Base-by-base conservation (phyloP, 2,329 filamentous ascomycete species). In the Juglanconis juglandina region DNA sequence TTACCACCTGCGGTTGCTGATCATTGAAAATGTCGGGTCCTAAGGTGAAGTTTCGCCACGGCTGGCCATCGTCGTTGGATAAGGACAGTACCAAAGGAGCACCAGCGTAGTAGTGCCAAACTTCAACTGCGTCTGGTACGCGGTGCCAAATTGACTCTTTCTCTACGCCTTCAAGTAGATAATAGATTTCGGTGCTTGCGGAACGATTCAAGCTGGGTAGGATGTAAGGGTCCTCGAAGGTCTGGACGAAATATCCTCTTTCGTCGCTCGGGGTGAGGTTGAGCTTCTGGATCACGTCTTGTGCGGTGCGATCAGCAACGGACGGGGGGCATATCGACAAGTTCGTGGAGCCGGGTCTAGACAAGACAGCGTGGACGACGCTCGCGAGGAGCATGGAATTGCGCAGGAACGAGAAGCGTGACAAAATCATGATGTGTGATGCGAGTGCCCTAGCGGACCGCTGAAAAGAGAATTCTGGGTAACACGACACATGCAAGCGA, bases 91-190 rank as follows among this genome's bases (percentile, higher is more conserved):
- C 73, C 53, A 84, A 66, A 1, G 80, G 80, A 6, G 81, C 79
- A 5, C 81, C 81, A 8, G 78, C 80, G 54, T 83, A 83, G 70
- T 79, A 76, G 65, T 84, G 81, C 81, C 81, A 83, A 8, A 80
- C 68, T 66, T 83, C 79, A 42, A 70, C 76, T 3, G 77, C 76
- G 58, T 81, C 78, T n/a, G n/a, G n/a, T 53, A 80, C 75, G 56
- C 78, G 77, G 68, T 83, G 81, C 81, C 79, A 83, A 60, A 75
- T 67, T 4, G 81, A 83, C 17, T 73, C 64, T 0, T 77, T 75
- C 1, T 64, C 68, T 7, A 69, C 63, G 39, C 77, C 76, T 57
- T 82, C 76, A 5, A 83, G 76, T 0, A 83, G 74, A 65, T 83
- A 83, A 71, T 83, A 83, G 66, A 82, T 83, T 53, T 73, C 74